A percentile compares a stretch with the other conserved stretches of the same genome.
phyloP scores from a whole-genome alignment of 768 basidiomycete genomes.

The Polyporus arcularius region DNA sequence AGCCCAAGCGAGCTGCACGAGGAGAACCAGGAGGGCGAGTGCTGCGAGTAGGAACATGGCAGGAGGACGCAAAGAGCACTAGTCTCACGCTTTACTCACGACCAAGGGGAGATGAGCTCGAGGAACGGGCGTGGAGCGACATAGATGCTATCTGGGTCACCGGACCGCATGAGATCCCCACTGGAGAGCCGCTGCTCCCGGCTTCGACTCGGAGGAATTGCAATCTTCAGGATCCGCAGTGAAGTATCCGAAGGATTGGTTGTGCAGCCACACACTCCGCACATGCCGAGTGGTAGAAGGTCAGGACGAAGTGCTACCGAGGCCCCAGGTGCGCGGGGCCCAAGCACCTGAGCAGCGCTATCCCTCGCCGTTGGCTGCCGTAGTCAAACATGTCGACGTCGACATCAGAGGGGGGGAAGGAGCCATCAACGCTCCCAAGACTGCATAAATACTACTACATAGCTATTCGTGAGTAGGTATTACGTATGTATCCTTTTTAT shows the following conservation, averaged over 20 bases:
- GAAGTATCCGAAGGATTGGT: not conserved
- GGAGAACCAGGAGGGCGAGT: constrained; percentile 10
- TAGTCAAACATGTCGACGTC: no score
- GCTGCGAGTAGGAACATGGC: constrained; percentile 14
- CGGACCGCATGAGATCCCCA: constrained; percentile 14
- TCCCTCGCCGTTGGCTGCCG: no score
- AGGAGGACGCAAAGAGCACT: not conserved
- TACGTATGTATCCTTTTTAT: not conserved
- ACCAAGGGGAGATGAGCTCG: constrained; percentile 1
- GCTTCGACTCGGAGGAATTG: constrained; percentile 3
- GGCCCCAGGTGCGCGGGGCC: no score
- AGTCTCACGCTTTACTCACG: not conserved
- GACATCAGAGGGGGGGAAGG: no score
- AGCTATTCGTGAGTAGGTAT: not conserved
- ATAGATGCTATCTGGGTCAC: constrained; percentile 20
- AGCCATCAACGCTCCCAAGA: no score
- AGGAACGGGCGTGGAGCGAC: constrained; percentile 9
- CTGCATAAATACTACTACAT: not conserved
- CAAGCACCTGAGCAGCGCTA: no score
- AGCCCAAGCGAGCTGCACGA: not conserved
- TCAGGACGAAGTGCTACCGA: no score
- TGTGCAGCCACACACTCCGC: not conserved
- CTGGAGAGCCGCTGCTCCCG: constrained; percentile 8
- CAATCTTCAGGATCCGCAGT: not conserved
- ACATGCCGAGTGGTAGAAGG: not conserved